phyloP scores from a whole-genome alignment of 495 filamentous ascomycete species.

The Penicillium coprophilum region DNA sequence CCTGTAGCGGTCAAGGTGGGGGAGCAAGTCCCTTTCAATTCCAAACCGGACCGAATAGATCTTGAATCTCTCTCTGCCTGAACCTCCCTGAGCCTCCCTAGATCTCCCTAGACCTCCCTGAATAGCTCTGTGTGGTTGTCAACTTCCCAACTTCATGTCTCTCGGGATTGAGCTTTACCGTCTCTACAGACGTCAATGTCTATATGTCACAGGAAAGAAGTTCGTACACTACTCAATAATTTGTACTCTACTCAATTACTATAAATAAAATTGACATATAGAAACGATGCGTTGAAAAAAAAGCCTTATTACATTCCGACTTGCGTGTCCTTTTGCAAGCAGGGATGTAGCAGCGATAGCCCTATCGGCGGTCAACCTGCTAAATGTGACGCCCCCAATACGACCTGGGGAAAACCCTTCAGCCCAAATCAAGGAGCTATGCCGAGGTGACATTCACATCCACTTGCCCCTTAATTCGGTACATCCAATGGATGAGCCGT shows the following conservation, averaged over 20 bases:
- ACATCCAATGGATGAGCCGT: background rate
- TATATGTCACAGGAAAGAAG: background rate
- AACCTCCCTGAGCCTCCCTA: background rate
- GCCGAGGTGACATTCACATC: constrained; percentile 8
- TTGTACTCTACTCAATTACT: background rate
- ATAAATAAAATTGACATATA: background rate
- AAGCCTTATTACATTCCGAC: constrained; percentile 6
- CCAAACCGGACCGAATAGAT: background rate
- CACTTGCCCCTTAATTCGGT: constrained; percentile 1
- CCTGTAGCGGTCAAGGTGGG: constrained; percentile 1
- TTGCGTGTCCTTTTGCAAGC: constrained; percentile 14
- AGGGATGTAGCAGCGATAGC: constrained; percentile 5
- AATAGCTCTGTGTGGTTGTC: too few species aligned
- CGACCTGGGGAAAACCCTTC: background rate
- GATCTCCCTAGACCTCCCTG: background rate
- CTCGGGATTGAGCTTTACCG: constrained; percentile 16
- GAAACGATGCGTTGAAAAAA: background rate
- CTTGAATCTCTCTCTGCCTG: background rate
- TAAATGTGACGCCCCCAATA: background rate
- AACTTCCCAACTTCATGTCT: too few species aligned
- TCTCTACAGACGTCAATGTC: background rate
- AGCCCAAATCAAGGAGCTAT: constrained; percentile 1
- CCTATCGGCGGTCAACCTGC: constrained; percentile 2
- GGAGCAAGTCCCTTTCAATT: background rate
- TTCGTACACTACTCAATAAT: too few species aligned